Percentiles rank a stretch among this genome's conserved stretches.
Evolutionary conservation across 2,329 filamentous ascomycete genomes (phyloP).

Genomic region (Myotisia sp.): DNA sequence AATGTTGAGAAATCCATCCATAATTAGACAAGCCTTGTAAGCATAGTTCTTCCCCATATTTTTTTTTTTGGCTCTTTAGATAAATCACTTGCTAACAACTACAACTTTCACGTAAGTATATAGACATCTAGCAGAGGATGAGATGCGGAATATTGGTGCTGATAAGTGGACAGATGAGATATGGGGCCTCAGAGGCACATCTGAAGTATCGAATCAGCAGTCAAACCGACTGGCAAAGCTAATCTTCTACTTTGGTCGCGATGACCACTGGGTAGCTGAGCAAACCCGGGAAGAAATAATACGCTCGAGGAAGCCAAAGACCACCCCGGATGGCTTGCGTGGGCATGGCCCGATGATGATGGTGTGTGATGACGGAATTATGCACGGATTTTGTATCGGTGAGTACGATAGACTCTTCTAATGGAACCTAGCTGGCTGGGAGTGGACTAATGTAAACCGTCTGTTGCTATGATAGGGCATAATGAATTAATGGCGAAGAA

Average conservation of each 20-base stretch:
- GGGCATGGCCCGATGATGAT: slow-evolving; percentile 38
- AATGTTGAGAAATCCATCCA: slow-evolving; percentile 36
- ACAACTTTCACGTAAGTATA: neutral
- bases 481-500: slow-evolving; percentile 38
- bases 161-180: slow-evolving; percentile 46
- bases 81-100: neutral
- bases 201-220: slow-evolving; percentile 7
- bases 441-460: neutral
- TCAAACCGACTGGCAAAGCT: slow-evolving; percentile 31
- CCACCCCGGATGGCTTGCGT: slow-evolving; percentile 15
- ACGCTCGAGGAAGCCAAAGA: slow-evolving; percentile 23
- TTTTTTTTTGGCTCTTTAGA: no score
- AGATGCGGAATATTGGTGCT: slow-evolving; percentile 42
- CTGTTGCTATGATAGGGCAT: slow-evolving; percentile 17
- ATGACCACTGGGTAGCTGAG: slow-evolving; percentile 50
- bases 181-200: slow-evolving; percentile 37
- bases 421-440: neutral
- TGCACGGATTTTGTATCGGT: slow-evolving; percentile 47
- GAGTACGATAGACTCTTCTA: slow-evolving; percentile 17
- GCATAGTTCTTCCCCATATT: slow-evolving; percentile 8
- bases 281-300: slow-evolving; percentile 44
- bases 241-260: slow-evolving; percentile 44
- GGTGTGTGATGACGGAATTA: slow-evolving; percentile 40
- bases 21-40: slow-evolving; percentile 42
- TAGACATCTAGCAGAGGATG: slow-evolving; percentile 43